Base-by-base conservation (phyloP, 202 grass and related monocot species). In the Digitaria exilis region DNA sequence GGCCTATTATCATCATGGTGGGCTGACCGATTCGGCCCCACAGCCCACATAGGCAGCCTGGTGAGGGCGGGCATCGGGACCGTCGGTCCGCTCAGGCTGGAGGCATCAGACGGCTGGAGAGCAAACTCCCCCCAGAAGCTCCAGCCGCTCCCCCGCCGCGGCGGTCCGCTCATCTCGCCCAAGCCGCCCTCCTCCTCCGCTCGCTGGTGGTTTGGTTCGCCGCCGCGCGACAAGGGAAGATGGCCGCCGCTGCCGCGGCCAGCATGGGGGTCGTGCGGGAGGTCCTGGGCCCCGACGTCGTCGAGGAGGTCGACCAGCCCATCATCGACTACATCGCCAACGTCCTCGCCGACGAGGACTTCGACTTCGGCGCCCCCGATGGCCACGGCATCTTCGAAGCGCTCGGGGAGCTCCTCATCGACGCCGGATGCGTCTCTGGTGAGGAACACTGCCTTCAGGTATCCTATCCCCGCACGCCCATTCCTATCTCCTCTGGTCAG, bases 341-440 rank as follows among this genome's bases (percentile, higher is more conserved):
- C 84, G 95, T 98, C 76, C 92, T 98, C 67, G 95, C 95, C 69
- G 95, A 98, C 80, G 92, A 98, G 42, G 95, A 98, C 75, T 98
- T 95, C 88, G 95, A 98, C 79, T 98, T 98, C 84, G 95, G 90
- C 2, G 52, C 51, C 34, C 88, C 84, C 63, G 87, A 95, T 26
- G 95, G 95, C 34, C 88, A 91, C 74, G 95, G 92, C 63, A 94
- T 94, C 61, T 93, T 93, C 68, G 76, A 90, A 6, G 95, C 92
- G 71, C 78, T 98, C 52, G 95, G 95, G 10, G 95, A 98, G 8
- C 92, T 98, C 25, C 90, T 98, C 68, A 78, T 98, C 62, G 88
- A 91, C 76, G 71, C 90, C 2, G 85, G 92, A 9, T 95, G 95
- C 76, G 95, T 98, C 66, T 44, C 85, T 31, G 92, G 93, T 80